A percentile compares a stretch with the other conserved stretches of the same genome.
These are phyloP conservation scores for Parastagonospora avenae DNA, from an alignment of 2,329 filamentous ascomycete genomes.

Conservation along the genomic window DNA sequence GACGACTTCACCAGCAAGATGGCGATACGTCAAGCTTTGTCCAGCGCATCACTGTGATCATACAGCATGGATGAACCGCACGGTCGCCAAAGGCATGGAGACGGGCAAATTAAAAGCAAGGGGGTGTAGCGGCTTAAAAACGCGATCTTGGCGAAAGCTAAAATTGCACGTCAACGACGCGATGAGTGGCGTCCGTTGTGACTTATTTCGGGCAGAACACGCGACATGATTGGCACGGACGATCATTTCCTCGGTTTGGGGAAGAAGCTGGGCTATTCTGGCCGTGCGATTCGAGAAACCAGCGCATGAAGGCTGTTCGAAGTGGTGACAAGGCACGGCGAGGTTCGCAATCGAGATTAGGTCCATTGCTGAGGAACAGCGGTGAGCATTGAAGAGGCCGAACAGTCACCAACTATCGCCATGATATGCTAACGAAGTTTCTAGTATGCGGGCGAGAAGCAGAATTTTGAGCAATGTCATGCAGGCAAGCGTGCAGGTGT, in stretches of 20 bases:
- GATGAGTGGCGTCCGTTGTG: slow-evolving; percentile 2
- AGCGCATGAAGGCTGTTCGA: too few species aligned
- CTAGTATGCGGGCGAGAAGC: too few species aligned
- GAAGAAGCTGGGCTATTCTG: background rate
- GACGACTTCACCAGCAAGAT: too few species aligned
- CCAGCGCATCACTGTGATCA: slow-evolving; percentile 22
- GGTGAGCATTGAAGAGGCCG: too few species aligned
- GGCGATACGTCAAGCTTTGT: slow-evolving; percentile 4
- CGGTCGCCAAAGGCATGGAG: slow-evolving; percentile 6
- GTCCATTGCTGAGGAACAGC: too few species aligned
- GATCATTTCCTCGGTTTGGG: background rate
- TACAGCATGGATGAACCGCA: slow-evolving; percentile 18
- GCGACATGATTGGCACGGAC: background rate
- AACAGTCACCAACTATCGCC: too few species aligned
- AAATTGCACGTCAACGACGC: background rate
- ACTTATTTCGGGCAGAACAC: background rate
- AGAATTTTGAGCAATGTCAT: too few species aligned
- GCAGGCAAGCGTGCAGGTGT: too few species aligned
- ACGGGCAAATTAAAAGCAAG: slow-evolving; percentile 1
- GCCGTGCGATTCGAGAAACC: too few species aligned
- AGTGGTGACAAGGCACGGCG: too few species aligned
- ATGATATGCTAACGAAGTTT: too few species aligned
- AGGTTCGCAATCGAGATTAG: too few species aligned
- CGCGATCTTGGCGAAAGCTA: background rate
- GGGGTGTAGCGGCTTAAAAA: background rate